Percentiles rank a stretch among this genome's conserved stretches.
phyloP scores from a whole-genome alignment of 768 basidiomycete species.

The Lactarius hatsudake region DNA sequence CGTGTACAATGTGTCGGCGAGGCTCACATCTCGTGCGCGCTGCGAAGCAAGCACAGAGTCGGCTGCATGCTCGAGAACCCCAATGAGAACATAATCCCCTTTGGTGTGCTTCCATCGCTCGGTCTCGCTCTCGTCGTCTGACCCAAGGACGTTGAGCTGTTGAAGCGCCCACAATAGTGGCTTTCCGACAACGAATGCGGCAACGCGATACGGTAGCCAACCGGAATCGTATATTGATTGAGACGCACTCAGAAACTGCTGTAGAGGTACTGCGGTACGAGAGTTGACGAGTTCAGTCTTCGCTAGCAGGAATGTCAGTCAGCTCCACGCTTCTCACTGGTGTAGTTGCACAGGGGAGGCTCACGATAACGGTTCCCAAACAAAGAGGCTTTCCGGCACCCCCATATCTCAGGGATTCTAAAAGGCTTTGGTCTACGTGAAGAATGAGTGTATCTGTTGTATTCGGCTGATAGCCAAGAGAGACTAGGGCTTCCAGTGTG shows the following conservation, averaged over 20 bases:
- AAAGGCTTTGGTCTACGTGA: constrained; percentile 47
- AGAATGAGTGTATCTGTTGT: constrained; percentile 55
- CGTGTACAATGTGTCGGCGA: constrained; percentile 62
- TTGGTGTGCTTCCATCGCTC: constrained; percentile 54
- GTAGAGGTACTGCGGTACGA: constrained; percentile 45
- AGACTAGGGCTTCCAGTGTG: constrained; percentile 59
- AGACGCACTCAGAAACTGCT: constrained; percentile 53
- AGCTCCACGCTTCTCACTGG: constrained; percentile 2
- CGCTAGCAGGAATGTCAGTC: constrained; percentile 45
- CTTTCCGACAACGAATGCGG: constrained; percentile 66
- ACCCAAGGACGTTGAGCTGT: constrained; percentile 66
- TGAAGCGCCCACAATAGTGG: constrained; percentile 88
- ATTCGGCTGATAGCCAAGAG: constrained; percentile 50
- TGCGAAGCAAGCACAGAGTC: constrained; percentile 49
- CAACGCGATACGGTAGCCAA: constrained; percentile 67
- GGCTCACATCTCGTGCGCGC: constrained; percentile 43
- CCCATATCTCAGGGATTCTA: constrained; percentile 60
- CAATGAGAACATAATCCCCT: constrained; percentile 70
- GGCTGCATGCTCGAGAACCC: constrained; percentile 64
- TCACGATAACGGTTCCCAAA: constrained; percentile 69
- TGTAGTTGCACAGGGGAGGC: constrained; percentile 34
- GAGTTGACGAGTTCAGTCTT: constrained; percentile 62
- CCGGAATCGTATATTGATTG: constrained; percentile 66
- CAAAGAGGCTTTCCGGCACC: constrained; percentile 75
- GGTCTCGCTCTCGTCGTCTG: constrained; percentile 51